A percentile compares a stretch with the other conserved stretches of the same genome.
Conservation (phyloP, 2,329 filamentous ascomycete species). For the Fusarium domesticum region DNA sequence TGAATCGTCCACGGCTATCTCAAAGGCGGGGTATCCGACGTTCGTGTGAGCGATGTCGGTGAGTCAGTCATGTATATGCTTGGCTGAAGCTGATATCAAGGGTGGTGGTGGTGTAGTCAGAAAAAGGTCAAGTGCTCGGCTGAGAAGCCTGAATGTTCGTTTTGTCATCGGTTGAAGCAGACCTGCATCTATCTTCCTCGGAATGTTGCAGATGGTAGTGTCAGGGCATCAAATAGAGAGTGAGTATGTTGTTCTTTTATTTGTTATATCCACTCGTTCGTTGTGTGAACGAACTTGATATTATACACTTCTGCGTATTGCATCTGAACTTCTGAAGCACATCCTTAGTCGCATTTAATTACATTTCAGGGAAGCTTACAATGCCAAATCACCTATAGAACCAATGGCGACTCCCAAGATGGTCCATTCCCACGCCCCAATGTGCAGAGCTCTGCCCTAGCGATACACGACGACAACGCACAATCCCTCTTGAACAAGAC, state of each 20-base stretch:
- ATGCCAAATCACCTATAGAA: too few relatives aligned
- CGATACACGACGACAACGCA: too few relatives aligned
- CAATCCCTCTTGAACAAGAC: too few relatives aligned
- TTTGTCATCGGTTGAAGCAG: conserved; percentile 18
- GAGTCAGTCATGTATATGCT: not conserved
- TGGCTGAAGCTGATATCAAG: not conserved
- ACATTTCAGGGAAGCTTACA: too few relatives aligned
- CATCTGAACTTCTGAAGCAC: too few relatives aligned
- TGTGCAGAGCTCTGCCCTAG: too few relatives aligned
- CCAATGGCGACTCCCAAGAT: too few relatives aligned
- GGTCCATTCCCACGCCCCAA: too few relatives aligned
- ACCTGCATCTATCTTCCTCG: conserved; percentile 22
- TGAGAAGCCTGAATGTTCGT: conserved; percentile 24
- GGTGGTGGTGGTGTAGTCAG: conserved; percentile 6
- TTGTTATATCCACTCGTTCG: not conserved
- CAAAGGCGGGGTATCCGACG: not conserved
- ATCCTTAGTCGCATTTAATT: too few relatives aligned
- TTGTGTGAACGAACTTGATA: not conserved
- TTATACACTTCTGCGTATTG: too few relatives aligned
- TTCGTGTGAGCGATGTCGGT: conserved; percentile 2
- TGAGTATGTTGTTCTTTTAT: not conserved
- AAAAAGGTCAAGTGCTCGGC: conserved; percentile 28
- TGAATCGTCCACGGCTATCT: not conserved
- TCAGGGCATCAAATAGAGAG: conserved; percentile 1
- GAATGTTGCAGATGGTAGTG: conserved; percentile 1